phyloP scores from a whole-genome alignment of 495 filamentous ascomycete species.

The Annulohypoxylon nitens region DNA sequence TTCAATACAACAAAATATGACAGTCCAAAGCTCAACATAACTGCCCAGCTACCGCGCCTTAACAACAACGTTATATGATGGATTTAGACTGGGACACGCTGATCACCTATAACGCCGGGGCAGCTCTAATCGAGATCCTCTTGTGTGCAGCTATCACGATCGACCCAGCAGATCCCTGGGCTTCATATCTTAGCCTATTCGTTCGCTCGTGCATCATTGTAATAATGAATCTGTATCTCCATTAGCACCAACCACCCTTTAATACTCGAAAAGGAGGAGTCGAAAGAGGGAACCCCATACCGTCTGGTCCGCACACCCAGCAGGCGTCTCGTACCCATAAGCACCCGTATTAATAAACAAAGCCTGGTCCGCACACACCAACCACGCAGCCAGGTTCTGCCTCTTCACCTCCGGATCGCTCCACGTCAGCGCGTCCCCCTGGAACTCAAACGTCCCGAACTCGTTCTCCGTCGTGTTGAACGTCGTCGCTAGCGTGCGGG shows the following conservation, averaged over 20 bases:
- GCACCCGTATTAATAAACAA: slow-evolving; percentile 71
- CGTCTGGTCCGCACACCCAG: slow-evolving; percentile 71
- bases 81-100: too few relatives aligned
- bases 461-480: slow-evolving; percentile 66
- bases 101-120: too few relatives aligned
- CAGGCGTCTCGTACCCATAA: slow-evolving; percentile 69
- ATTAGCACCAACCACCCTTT: slow-evolving; percentile 19
- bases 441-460: slow-evolving; percentile 69
- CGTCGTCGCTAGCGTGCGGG: slow-evolving; percentile 60
- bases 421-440: slow-evolving; percentile 70
- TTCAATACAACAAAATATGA: too few relatives aligned
- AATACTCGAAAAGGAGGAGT: not conserved
- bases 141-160: not conserved
- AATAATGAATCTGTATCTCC: slow-evolving; percentile 61
- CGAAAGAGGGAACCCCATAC: slow-evolving; percentile 52
- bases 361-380: slow-evolving; percentile 66
- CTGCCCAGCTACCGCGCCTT: too few relatives aligned
- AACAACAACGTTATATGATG: too few relatives aligned
- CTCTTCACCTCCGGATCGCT: slow-evolving; percentile 59
- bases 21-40: too few relatives aligned
- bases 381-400: slow-evolving; percentile 70
- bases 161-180: not conserved
- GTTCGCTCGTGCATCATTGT: slow-evolving; percentile 58
- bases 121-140: not conserved
- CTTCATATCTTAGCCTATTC: slow-evolving; percentile 26